A percentile compares a stretch with the other conserved stretches of the same genome.
These are phyloP conservation scores for Boletus vinaceobasis DNA, from an alignment of 768 basidiomycete species.

Conservation along the genomic window DNA sequence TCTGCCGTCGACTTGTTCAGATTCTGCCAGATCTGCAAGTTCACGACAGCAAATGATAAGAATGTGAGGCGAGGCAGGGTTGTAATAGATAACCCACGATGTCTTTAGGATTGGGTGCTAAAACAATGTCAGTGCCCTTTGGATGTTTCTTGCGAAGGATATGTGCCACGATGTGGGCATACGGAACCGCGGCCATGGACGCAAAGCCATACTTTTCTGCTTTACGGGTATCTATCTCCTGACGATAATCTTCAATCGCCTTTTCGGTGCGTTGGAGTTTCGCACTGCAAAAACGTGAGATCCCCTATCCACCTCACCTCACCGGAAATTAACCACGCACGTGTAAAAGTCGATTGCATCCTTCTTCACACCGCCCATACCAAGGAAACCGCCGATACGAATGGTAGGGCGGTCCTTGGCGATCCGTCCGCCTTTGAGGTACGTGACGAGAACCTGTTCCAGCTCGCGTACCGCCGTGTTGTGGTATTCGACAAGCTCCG, in stretches of 20 bases:
- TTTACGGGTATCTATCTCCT: conserved; percentile 67
- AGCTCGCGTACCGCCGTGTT: conserved; percentile 93
- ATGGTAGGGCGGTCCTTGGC: conserved; percentile 81
- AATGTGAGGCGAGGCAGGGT: not conserved
- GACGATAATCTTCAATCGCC: conserved; percentile 70
- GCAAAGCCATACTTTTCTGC: conserved; percentile 92
- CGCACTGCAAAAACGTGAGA: conserved; percentile 28
- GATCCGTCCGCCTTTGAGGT: conserved; percentile 79
- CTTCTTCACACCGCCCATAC: conserved; percentile 78
- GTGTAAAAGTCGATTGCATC: conserved; percentile 95
- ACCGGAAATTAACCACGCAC: conserved; percentile 43
- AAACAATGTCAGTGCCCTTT: conserved; percentile 63
- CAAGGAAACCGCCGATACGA: conserved; percentile 72
- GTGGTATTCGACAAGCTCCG: conserved; percentile 87
- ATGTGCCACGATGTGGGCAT: conserved; percentile 82
- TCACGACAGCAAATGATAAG: not conserved
- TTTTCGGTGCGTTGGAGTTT: conserved; percentile 62
- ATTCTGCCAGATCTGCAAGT: conserved; percentile 80
- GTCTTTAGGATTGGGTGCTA: conserved; percentile 89
- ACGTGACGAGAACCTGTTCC: conserved; percentile 84
- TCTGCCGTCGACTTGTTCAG: conserved; percentile 71
- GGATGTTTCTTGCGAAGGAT: conserved; percentile 64
- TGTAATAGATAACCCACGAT: conserved; percentile 48
- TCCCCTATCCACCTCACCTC: not conserved
- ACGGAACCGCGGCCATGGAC: conserved; percentile 84